Evolutionary conservation across 108 stramenopile genomes (phyloP).

Genomic region (Skeletonema costatum): DNA sequence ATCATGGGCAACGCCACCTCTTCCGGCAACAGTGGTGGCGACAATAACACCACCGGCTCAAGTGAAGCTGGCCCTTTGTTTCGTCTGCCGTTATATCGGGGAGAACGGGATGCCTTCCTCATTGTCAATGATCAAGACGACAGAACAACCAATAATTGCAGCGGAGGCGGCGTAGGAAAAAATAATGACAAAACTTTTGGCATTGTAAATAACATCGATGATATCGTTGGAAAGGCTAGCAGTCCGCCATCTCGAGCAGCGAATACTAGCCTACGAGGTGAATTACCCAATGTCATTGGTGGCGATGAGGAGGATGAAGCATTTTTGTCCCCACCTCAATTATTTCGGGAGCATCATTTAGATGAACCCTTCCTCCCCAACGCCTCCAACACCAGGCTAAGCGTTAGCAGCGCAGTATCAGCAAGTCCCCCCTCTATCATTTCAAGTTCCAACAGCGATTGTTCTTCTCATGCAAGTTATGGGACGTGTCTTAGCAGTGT

Average conservation of each 20-base stretch:
- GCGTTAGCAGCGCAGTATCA: not conserved
- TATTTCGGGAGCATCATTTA: not conserved
- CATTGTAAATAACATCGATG: not conserved
- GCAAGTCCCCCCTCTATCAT: conserved; percentile 18
- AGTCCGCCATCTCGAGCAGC: not conserved
- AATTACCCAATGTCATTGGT: not conserved
- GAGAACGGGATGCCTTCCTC: conserved; percentile 6
- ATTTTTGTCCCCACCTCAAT: not conserved
- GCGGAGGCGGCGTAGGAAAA: not conserved
- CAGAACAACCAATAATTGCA: not conserved
- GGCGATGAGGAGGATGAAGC: not conserved
- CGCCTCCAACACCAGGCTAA: not conserved
- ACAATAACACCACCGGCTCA: not conserved
- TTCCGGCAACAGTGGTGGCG: not conserved
- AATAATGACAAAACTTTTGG: not conserved
- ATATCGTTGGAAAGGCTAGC: not conserved
- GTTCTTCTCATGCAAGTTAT: conserved; percentile 18
- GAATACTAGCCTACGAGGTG: not conserved
- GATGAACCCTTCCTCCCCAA: not conserved
- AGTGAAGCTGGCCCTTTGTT: not conserved
- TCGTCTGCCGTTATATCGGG: conserved; percentile 10
- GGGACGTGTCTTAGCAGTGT: conserved; percentile 11
- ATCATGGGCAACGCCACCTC: not conserved
- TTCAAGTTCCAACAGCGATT: conserved; percentile 16
- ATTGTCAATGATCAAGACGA: not conserved